These are phyloP conservation scores for Pseudonitzschia multistriata DNA, from an alignment of 108 stramenopile species.

Conservation along the genomic window DNA sequence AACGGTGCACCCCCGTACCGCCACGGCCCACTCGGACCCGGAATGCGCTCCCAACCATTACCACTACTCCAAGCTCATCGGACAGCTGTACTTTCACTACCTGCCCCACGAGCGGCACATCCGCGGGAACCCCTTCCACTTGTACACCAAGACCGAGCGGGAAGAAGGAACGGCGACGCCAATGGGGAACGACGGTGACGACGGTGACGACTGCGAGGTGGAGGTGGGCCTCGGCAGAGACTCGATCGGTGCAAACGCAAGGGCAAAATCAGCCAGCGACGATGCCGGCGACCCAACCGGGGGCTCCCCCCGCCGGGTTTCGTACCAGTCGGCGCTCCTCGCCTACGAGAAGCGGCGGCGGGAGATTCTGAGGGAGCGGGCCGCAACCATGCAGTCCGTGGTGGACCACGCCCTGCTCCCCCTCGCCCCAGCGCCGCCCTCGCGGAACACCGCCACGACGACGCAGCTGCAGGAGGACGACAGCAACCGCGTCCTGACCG, in stretches of 20 bases:
- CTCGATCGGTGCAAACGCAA: too few relatives aligned
- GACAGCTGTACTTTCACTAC: conserved; percentile 24
- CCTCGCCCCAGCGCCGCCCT: background rate
- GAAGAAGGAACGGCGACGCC: background rate
- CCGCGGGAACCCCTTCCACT: background rate
- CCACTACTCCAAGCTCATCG: conserved; percentile 29
- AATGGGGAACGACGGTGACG: background rate
- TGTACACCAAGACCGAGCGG: background rate
- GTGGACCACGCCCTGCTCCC: conserved; percentile 12
- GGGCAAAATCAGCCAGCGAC: too few relatives aligned
- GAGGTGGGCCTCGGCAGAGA: too few relatives aligned
- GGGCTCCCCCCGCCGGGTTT: background rate
- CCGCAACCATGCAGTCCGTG: conserved; percentile 16
- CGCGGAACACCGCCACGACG: background rate
- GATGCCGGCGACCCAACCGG: background rate
- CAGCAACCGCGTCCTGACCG: conserved; percentile 12
- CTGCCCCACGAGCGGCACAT: conserved; percentile 8
- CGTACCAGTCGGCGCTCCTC: background rate
- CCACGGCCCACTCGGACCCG: conserved; percentile 24
- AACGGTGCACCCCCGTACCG: too few relatives aligned
- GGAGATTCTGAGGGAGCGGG: conserved; percentile 18
- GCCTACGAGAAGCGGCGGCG: background rate
- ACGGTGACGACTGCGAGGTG: background rate
- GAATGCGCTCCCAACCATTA: conserved; percentile 22
- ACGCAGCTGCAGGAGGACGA: background rate